Evolutionary conservation across 148 eudicot genomes (phyloP), one percentile per base, ranked within the genome.

Genomic region (Spergularia bocconei): DNA sequence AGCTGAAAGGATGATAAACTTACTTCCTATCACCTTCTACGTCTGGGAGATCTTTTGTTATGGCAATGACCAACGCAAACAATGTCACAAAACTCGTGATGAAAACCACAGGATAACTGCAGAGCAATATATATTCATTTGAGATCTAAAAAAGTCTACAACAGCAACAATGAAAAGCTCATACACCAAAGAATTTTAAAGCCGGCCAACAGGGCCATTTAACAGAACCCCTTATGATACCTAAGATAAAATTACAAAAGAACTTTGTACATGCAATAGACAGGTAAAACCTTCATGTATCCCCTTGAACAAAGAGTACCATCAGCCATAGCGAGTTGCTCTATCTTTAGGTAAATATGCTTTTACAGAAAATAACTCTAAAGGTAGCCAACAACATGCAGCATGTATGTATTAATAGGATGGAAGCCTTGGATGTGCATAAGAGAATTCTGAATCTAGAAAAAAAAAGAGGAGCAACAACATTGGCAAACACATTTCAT

Each of bases 21-120:
- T 86, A 94, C 98, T 92, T 92, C 80, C 96, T 83, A 80, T 94
- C 98, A 61, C 98, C 98, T 86, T 94, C 98, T 61, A 94, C 97
- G 78, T 94, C 98, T 25, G 98, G 94, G 78, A 94, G 98, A 92
- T 94, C 98, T 82, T 94, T 94, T 44, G 98, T 94, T 80, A 94
- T 94, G 84, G 98, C 98, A 82, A 94, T 94, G 75, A 94, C 98
- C 84, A 94, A 84, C 0, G 97, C 98, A 79, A 94, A 94, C 79
- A 94, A 61, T 38, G 98, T 94, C 50, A 94, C 98, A 48, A 94
- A 94, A 47, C 90, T 83, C 69, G 98, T 94, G 76, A 94, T 94
- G 86, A 94, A 94, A 80, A 89, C 90, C 84, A 94, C 98, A 16
- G 98, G 93, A 69, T 85, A 87, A 86, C 98, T 94, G 91, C 90